phyloP scores from a whole-genome alignment of 2,329 filamentous ascomycete species.

The Pestalotiopsis sp. region DNA sequence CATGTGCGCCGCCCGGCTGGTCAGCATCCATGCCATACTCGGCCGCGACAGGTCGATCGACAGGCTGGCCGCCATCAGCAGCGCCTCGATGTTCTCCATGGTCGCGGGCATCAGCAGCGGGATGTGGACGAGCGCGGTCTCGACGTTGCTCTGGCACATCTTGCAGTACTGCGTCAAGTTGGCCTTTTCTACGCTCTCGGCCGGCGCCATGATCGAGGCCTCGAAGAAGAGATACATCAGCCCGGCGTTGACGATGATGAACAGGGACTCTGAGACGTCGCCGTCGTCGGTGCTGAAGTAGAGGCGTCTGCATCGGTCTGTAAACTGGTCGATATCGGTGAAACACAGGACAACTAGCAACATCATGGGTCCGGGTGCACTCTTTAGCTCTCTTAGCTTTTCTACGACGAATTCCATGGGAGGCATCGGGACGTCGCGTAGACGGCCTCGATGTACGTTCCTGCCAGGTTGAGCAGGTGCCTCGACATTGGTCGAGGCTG shows the following conservation, averaged over 20 bases:
- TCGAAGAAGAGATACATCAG: constrained; percentile 37
- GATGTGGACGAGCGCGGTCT: constrained; percentile 36
- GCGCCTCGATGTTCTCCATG: constrained; percentile 50
- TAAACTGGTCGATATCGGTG: constrained; percentile 51
- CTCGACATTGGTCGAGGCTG: neutral
- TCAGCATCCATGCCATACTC: constrained; percentile 33
- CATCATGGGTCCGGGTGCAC: constrained; percentile 48
- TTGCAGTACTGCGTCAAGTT: constrained; percentile 26
- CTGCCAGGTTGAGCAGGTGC: constrained; percentile 24
- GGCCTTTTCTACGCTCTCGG: constrained; percentile 25
- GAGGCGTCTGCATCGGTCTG: constrained; percentile 48
- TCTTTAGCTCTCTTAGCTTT: constrained; percentile 51
- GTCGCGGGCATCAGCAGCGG: constrained; percentile 50
- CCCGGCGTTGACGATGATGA: constrained; percentile 41
- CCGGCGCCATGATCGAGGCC: constrained; percentile 23
- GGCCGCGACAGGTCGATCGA: constrained; percentile 33
- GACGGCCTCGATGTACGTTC: constrained; percentile 43
- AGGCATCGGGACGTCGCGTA: constrained; percentile 58
- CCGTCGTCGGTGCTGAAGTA: constrained; percentile 56
- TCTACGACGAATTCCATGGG: constrained; percentile 53
- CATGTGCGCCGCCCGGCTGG: constrained; percentile 34
- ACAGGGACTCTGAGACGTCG: constrained; percentile 46
- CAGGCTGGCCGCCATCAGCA: constrained; percentile 41
- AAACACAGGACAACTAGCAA: constrained; percentile 55
- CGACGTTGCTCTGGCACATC: constrained; percentile 34